Conservation (phyloP, 495 filamentous ascomycete genomes). For the Ramalina intermedia region DNA sequence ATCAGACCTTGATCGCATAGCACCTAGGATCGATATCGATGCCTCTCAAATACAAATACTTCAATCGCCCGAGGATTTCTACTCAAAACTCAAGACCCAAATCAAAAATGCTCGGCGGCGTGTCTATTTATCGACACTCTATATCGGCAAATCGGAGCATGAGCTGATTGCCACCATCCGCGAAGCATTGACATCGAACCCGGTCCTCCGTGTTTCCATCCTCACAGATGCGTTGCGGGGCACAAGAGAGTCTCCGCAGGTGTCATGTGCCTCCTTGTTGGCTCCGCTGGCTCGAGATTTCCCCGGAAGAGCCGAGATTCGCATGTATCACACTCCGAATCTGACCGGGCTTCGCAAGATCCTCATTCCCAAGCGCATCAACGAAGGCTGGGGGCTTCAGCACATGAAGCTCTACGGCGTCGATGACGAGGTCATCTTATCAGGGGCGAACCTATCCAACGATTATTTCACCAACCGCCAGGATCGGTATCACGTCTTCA, state of each 20-base stretch:
- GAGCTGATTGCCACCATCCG: conserved; percentile 73
- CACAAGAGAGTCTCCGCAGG: conserved; percentile 74
- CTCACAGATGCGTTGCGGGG: conserved; percentile 87
- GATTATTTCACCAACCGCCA: conserved; percentile 96
- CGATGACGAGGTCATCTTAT: conserved; percentile 91
- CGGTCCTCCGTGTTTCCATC: conserved; percentile 70
- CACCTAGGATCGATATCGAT: conserved; percentile 73
- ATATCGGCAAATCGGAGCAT: conserved; percentile 88
- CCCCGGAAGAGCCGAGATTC: conserved; percentile 72
- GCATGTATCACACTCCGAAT: conserved; percentile 97
- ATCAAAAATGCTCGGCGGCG: conserved; percentile 63
- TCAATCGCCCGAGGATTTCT: conserved; percentile 69
- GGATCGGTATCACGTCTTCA: conserved; percentile 88
- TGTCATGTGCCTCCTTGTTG: conserved; percentile 82
- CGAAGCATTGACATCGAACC: conserved; percentile 54
- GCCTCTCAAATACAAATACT: conserved; percentile 72
- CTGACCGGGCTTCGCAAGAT: conserved; percentile 75
- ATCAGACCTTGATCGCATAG: conserved; percentile 72
- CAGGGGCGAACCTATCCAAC: conserved; percentile 80
- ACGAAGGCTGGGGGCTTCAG: conserved; percentile 96
- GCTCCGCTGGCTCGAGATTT: conserved; percentile 68
- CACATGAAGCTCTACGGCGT: conserved; percentile 99
- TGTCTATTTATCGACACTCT: conserved; percentile 87
- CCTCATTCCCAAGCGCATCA: conserved; percentile 73
- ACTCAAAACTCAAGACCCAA: conserved; percentile 73